phyloP scores from a whole-genome alignment of 352 stramenopile genomes.

The Aphanomyces cochlioides region DNA sequence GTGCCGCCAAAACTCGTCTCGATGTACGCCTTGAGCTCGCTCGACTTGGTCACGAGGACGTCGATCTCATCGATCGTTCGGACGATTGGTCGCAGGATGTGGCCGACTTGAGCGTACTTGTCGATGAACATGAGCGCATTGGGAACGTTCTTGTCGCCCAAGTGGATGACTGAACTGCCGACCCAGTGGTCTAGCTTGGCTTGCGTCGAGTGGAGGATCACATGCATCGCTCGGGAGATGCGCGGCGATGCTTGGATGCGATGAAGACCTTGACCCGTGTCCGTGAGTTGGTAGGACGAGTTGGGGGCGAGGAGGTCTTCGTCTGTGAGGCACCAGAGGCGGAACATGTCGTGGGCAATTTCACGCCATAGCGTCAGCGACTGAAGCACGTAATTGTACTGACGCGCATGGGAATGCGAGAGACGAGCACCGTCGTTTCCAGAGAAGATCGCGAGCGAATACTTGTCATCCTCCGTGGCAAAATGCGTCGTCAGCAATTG shows the following conservation, averaged over 20 bases:
- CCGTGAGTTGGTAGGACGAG: conserved; percentile 83
- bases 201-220: conserved; percentile 85
- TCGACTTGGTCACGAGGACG: conserved; percentile 44
- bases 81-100: conserved; percentile 85
- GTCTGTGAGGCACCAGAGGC: conserved; percentile 93
- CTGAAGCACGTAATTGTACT: conserved; percentile 96
- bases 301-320: conserved; percentile 87
- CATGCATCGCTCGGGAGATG: conserved; percentile 93
- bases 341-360: conserved; percentile 96
- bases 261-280: conserved; percentile 95
- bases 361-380: conserved; percentile 95
- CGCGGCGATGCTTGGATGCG: conserved; percentile 91
- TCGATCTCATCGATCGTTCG: conserved; percentile 80
- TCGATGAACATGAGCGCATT: conserved; percentile 98
- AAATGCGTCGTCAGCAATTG: conserved; percentile 85
- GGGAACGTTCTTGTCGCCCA: conserved; percentile 97
- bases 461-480: conserved; percentile 42
- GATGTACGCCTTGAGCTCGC: conserved; percentile 58
- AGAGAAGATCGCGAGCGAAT: conserved; percentile 90
- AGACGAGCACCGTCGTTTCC: conserved; percentile 91
- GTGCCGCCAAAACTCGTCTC: conserved; percentile 82
- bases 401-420: conserved; percentile 91
- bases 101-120: conserved; percentile 95
- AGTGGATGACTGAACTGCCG: conserved; percentile 93
- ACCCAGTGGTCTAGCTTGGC: conserved; percentile 81